These are phyloP conservation scores for Suhomyces chickasaworum DNA, from an alignment of 1,139 yeast genomes.

Conservation along the genomic window DNA sequence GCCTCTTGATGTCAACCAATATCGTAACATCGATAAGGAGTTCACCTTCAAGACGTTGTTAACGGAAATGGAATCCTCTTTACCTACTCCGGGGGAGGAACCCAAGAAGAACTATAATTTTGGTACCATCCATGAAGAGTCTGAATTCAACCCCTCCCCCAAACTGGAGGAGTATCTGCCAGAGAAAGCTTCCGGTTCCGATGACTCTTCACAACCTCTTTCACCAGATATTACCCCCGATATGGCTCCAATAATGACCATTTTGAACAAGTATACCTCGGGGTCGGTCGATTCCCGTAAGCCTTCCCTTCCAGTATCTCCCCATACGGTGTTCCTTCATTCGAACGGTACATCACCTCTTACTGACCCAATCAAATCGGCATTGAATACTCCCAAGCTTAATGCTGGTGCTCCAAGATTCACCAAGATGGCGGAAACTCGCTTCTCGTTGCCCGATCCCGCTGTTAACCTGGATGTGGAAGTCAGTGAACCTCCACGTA, in stretches of 20 bases:
- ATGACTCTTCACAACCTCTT: slow-evolving; percentile 29
- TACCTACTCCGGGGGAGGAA: slow-evolving; percentile 1
- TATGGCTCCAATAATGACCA: slow-evolving; percentile 38
- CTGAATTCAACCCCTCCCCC: slow-evolving; percentile 14
- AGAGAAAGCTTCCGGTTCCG: not conserved
- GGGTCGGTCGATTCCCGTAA: slow-evolving; percentile 13
- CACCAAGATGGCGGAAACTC: slow-evolving; percentile 7
- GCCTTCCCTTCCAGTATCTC: slow-evolving; percentile 17
- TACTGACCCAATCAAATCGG: slow-evolving; percentile 15
- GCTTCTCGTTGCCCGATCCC: slow-evolving; percentile 45
- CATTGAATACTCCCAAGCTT: slow-evolving; percentile 9
- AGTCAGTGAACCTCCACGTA: slow-evolving; percentile 26
- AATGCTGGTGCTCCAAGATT: slow-evolving; percentile 7
- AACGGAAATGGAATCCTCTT: slow-evolving; percentile 10
- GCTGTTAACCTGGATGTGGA: slow-evolving; percentile 27
- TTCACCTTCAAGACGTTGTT: slow-evolving; percentile 49
- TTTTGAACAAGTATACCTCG: slow-evolving; percentile 29
- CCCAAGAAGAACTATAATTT: slow-evolving; percentile 6
- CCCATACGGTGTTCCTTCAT: slow-evolving; percentile 15
- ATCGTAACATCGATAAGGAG: slow-evolving; percentile 59
- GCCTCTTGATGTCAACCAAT: slow-evolving; percentile 58
- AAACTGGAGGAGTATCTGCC: not conserved
- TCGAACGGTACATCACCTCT: slow-evolving; percentile 17
- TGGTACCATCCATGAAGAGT: slow-evolving; percentile 20
- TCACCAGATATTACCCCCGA: slow-evolving; percentile 51